A percentile compares a stretch with the other conserved stretches of the same genome.
Conservation (phyloP, 1,284 basidiomycete species). For the Cutaneotrichosporon sp. region DNA sequence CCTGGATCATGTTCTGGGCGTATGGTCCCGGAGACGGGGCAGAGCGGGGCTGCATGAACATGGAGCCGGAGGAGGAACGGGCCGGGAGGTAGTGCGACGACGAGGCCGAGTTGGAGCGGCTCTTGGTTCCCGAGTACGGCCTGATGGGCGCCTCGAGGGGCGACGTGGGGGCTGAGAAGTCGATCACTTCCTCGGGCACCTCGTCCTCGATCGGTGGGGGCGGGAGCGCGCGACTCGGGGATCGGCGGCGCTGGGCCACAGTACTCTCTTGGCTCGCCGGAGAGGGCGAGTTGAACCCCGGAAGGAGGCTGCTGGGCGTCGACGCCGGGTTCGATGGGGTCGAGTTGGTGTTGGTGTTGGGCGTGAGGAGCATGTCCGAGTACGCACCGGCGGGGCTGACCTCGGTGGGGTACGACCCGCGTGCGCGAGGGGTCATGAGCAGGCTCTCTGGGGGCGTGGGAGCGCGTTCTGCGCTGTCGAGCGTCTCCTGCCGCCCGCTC, state of each 20-base stretch:
- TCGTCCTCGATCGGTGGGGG: slow-evolving; percentile 1
- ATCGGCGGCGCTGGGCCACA: neutral
- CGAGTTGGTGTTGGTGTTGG: slow-evolving; percentile 4
- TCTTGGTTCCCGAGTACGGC: neutral
- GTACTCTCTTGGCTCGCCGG: neutral
- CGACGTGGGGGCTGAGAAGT: slow-evolving; percentile 10
- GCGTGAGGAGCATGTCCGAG: slow-evolving; percentile 9
- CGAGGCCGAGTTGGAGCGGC: neutral
- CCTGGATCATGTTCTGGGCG: neutral
- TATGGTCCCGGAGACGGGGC: neutral
- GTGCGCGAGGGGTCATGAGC: neutral
- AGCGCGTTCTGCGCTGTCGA: neutral
- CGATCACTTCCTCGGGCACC: slow-evolving; percentile 6
- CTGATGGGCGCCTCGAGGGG: neutral
- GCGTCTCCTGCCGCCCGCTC: neutral
- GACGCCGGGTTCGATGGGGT: neutral
- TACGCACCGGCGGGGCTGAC: neutral
- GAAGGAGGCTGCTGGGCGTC: neutral
- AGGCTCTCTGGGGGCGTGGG: neutral
- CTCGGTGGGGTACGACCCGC: neutral
- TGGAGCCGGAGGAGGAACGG: neutral
- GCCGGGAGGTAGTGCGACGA: neutral
- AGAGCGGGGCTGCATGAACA: neutral
- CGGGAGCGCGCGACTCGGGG: neutral
- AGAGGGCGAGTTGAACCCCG: neutral